Conservation (phyloP, 2,329 filamentous ascomycete genomes). For the Xenosphaeropsis pyriputrescens region DNA sequence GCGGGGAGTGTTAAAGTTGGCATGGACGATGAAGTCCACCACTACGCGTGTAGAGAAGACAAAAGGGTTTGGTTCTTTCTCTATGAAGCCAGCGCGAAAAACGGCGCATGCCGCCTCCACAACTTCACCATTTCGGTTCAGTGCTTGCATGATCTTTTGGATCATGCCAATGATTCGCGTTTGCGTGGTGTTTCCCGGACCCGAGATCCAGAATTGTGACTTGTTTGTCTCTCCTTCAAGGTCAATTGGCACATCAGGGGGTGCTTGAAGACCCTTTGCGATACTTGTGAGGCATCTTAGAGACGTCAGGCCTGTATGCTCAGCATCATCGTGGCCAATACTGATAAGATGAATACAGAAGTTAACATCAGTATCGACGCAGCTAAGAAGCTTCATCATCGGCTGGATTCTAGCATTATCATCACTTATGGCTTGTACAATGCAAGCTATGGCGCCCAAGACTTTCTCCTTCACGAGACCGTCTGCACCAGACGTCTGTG, state of each 20-base stretch:
- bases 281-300: conserved; percentile 56
- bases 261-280: conserved; percentile 57
- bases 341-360: conserved; percentile 15
- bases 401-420: conserved; percentile 36
- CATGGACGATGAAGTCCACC: conserved; percentile 49
- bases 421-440: conserved; percentile 56
- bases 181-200: conserved; percentile 32
- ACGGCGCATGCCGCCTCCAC: conserved; percentile 59
- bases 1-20: conserved; percentile 44
- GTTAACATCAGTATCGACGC: conserved; percentile 48
- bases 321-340: conserved; percentile 15
- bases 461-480: conserved; percentile 59
- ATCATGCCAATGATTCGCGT: conserved; percentile 34
- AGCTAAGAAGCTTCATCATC: conserved; percentile 41
- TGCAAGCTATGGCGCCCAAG: conserved; percentile 57
- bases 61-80: conserved; percentile 61
- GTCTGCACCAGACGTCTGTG: conserved; percentile 44
- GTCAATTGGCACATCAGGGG: conserved; percentile 51
- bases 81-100: conserved; percentile 60
- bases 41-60: conserved; percentile 54
- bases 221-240: conserved; percentile 31
- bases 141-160: conserved; percentile 31
- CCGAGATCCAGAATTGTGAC: conserved; percentile 31
- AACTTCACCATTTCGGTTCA: conserved; percentile 48
- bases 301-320: conserved; percentile 25